Evolutionary conservation across 192 early-diverging fungal species (phyloP), one percentile per base, ranked within the genome.

Genomic region (Pilaira anomala): DNA sequence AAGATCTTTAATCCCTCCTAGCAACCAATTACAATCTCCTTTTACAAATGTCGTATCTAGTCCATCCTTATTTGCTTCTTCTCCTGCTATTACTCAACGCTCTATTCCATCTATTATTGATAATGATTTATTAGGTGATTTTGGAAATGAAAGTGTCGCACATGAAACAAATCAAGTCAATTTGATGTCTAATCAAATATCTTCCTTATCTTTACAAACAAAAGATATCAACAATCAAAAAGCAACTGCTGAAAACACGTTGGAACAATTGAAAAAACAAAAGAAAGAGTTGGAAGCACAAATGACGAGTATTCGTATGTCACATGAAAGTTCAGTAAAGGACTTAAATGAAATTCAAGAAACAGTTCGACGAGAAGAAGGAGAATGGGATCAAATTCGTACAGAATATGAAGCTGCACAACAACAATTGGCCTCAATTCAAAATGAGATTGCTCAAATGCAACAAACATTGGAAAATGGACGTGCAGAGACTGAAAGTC

Each of bases 201-300:
- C 70, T n/a, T 66, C 68, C 22, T 60, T 90, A 24, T 72, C 71
- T 24, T 76, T 79, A 16, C 68, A 76, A 5, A 80, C 78, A 9
- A 74, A 76, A 18, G 85, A 85, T 14, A 60, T 91, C 8, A 76
- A 82, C 39, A 65, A 66, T 22, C 80, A 85, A 72, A 79, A 83
- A 3, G 56, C 71, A 0, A 68, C 66, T 4, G 28, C 85, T 13
- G 90, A 93, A 21, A 73, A 80, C 13, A 81, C 87, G 48, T 72
- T 87, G n/a, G 76, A 78, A 9, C 66, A 60, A n/a, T 67, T 90
- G 3, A 75, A 69, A 0, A 76, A 78, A 4, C 79, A 88, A 60
- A 88, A 89, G 44, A 79, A 88, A 49, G 83, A 88, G 48, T 60
- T 88, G 14, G 77, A 75, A 26, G 63, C 83, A 21, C 79, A 81